Conservation (phyloP, 1,139 yeast species). For the Geotrichum bryndzae region DNA sequence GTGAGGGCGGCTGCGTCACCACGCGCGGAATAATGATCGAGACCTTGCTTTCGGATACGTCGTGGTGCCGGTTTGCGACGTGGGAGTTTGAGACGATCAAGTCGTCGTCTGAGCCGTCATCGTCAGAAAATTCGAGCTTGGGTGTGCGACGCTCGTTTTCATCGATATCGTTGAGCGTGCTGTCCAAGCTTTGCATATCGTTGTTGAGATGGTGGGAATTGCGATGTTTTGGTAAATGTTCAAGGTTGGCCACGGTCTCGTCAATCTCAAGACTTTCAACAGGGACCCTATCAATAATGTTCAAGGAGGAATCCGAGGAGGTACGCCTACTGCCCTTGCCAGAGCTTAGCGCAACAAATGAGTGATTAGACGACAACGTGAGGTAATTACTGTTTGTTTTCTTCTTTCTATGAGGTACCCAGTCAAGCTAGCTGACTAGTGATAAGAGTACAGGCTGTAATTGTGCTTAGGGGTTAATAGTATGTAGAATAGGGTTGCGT, state of each 20-base stretch:
- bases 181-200: not conserved
- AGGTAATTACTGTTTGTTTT: not conserved
- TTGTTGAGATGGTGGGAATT: not conserved
- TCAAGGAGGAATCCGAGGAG: not conserved
- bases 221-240: not conserved
- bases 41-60: not conserved
- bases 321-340: not conserved
- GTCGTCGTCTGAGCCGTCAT: slow-evolving; percentile 14
- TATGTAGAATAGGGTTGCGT: not conserved
- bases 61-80: not conserved
- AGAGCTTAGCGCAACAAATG: slow-evolving; percentile 6
- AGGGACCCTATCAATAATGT: not conserved
- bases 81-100: slow-evolving; percentile 4
- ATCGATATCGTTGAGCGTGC: not conserved
- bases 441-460: not conserved
- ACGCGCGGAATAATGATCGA: slow-evolving; percentile 21
- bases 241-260: slow-evolving; percentile 15
- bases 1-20: slow-evolving; percentile 21
- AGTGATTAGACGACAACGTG: slow-evolving; percentile 8
- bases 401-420: not conserved
- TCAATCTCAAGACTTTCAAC: slow-evolving; percentile 21
- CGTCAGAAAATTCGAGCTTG: not conserved
- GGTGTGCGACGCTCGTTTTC: not conserved
- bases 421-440: not conserved
- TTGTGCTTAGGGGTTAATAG: not conserved